A percentile compares a stretch with the other conserved stretches of the same genome.
Evolutionary conservation across 1,139 yeast genomes (phyloP).

Genomic region (Hemisphaericaspora lyxosophila): DNA sequence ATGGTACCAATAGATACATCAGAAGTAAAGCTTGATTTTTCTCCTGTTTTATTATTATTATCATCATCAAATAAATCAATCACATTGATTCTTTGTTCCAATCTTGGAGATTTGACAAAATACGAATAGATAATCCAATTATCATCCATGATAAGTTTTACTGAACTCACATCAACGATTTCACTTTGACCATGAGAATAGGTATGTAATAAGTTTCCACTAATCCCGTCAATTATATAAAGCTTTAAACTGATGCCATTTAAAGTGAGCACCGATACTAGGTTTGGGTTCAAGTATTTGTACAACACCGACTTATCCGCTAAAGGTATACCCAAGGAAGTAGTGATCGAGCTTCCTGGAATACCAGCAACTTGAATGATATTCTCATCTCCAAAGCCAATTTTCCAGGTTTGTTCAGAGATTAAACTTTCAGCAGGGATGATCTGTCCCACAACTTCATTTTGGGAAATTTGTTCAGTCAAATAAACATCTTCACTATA

Average conservation of each 20-base stretch:
- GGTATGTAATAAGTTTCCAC: slow-evolving; percentile 63
- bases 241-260: slow-evolving; percentile 34
- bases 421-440: slow-evolving; percentile 9
- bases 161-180: slow-evolving; percentile 33
- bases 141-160: slow-evolving; percentile 69
- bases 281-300: slow-evolving; percentile 78
- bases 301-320: slow-evolving; percentile 76
- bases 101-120: slow-evolving; percentile 49
- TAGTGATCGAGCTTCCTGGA: slow-evolving; percentile 45
- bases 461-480: slow-evolving; percentile 4
- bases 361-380: slow-evolving; percentile 22
- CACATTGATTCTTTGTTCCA: slow-evolving; percentile 62
- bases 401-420: slow-evolving; percentile 31
- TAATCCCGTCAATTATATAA: slow-evolving; percentile 62
- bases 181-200: slow-evolving; percentile 44
- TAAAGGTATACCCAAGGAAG: slow-evolving; percentile 69
- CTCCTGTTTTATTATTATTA: slow-evolving; percentile 45
- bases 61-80: slow-evolving; percentile 71
- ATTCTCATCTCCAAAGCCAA: slow-evolving; percentile 18
- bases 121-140: slow-evolving; percentile 80
- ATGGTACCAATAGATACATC: slow-evolving; percentile 29
- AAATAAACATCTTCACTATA: slow-evolving; percentile 14
- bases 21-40: slow-evolving; percentile 25
- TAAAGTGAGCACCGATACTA: slow-evolving; percentile 56
- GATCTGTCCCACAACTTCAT: slow-evolving; percentile 25